A percentile compares a stretch with the other conserved stretches of the same genome.
Conservation (phyloP, 495 filamentous ascomycete species). For the Tuber brumale region DNA sequence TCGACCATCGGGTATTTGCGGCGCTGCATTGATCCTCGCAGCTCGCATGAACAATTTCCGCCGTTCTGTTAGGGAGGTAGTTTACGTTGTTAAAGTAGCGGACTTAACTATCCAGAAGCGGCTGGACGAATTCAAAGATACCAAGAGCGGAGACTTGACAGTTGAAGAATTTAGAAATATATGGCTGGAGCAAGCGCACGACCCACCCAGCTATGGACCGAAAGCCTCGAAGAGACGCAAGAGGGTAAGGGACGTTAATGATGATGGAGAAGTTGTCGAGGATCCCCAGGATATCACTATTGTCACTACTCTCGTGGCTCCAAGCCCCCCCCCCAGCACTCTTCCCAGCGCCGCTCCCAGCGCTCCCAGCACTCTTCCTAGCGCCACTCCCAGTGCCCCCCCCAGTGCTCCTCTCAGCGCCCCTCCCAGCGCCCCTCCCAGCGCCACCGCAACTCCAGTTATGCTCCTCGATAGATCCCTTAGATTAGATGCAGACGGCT, state of each 20-base stretch:
- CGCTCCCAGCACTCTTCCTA: too few relatives aligned
- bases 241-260: conserved; percentile 45
- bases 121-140: conserved; percentile 79
- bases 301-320: neutral
- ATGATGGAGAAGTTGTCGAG: conserved; percentile 42
- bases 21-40: conserved; percentile 86
- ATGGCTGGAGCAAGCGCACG: conserved; percentile 57
- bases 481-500: conserved; percentile 51
- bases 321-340: neutral
- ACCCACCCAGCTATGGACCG: conserved; percentile 77
- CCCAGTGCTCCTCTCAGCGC: neutral
- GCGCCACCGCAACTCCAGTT: neutral
- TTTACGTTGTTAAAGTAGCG: conserved; percentile 91
- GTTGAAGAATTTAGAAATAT: conserved; percentile 78
- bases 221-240: conserved; percentile 48
- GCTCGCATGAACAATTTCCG: conserved; percentile 97
- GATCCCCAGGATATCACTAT: conserved; percentile 13
- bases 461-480: neutral
- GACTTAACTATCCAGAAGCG: conserved; percentile 84
- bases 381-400: neutral
- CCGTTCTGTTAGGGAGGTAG: conserved; percentile 81
- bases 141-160: conserved; percentile 68
- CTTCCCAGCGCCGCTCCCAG: neutral
- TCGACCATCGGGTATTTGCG: conserved; percentile 87
- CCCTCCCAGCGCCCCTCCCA: neutral